Evolutionary conservation across 2,329 filamentous ascomycete species (phyloP).

Genomic region (Hymenoscyphus fraxineus): DNA sequence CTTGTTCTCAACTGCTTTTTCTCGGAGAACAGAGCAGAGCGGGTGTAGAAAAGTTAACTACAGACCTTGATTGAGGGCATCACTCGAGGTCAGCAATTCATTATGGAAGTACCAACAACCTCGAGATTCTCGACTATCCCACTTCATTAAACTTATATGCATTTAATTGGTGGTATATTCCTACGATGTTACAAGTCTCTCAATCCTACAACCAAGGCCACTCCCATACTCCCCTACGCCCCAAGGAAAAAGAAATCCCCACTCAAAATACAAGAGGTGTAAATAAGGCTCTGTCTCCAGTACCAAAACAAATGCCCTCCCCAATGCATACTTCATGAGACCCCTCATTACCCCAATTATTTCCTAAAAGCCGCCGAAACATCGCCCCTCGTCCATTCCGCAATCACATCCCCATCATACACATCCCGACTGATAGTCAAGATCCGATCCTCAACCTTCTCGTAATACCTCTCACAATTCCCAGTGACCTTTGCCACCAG

Average conservation of each 20-base stretch:
- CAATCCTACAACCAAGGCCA: not conserved
- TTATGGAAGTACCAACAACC: too few species aligned
- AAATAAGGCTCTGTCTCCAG: not conserved
- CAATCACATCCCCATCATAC: conserved; percentile 61
- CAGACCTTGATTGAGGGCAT: too few species aligned
- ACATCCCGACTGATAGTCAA: conserved; percentile 57
- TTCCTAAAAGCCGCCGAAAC: conserved; percentile 55
- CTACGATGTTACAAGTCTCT: conserved; percentile 14
- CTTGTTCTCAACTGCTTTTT: too few species aligned
- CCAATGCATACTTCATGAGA: not conserved
- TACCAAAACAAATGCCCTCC: not conserved
- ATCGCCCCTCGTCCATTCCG: conserved; percentile 63
- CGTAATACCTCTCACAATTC: conserved; percentile 62
- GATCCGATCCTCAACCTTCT: conserved; percentile 58
- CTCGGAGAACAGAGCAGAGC: too few species aligned
- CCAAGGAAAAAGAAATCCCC: conserved; percentile 3
- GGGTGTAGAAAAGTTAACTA: too few species aligned
- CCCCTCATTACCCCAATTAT: conserved; percentile 10
- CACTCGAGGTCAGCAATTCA: too few species aligned
- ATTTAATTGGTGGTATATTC: conserved; percentile 18
- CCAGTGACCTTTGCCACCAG: conserved; percentile 55
- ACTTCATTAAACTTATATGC: conserved; percentile 1
- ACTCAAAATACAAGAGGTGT: not conserved
- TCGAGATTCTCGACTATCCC: too few species aligned
- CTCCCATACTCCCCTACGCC: not conserved